A percentile compares a stretch with the other conserved stretches of the same genome.
These are phyloP conservation scores for Ustilago esculenta DNA, from an alignment of 1,284 basidiomycete species.

Conservation along the genomic window DNA sequence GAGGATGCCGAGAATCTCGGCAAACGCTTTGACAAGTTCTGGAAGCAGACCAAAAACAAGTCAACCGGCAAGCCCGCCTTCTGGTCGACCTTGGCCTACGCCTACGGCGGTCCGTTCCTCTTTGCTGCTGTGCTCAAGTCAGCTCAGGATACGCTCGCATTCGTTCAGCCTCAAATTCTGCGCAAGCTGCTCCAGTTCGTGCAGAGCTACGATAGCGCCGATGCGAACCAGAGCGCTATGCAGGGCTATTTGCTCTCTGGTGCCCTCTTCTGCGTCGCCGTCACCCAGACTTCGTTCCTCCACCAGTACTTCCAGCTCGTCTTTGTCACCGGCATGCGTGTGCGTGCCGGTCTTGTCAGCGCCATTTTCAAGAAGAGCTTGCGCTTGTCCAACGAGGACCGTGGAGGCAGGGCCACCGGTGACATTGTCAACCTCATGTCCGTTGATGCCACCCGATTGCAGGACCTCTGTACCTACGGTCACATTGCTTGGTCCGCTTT, in stretches of 20 bases:
- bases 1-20: conserved; percentile 73
- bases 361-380: conserved; percentile 76
- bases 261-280: conserved; percentile 75
- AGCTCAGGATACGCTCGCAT: conserved; percentile 67
- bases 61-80: conserved; percentile 74
- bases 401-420: conserved; percentile 81
- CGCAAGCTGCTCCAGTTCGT: conserved; percentile 81
- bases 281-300: conserved; percentile 76
- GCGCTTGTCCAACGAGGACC: conserved; percentile 79
- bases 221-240: conserved; percentile 40
- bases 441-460: conserved; percentile 88
- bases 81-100: conserved; percentile 72
- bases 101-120: conserved; percentile 73
- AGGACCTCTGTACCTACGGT: conserved; percentile 85
- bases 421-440: conserved; percentile 91
- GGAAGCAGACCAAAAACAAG: conserved; percentile 78
- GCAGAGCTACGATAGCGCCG: conserved; percentile 34
- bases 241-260: conserved; percentile 60
- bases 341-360: conserved; percentile 86
- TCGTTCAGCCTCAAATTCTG: conserved; percentile 88
- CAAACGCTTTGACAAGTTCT: conserved; percentile 74
- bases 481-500: conserved; percentile 79
- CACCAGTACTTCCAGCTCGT: conserved; percentile 81
- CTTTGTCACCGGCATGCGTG: conserved; percentile 72
- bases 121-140: conserved; percentile 53